Conservation (phyloP, 345 rosid species). For the Eucalyptus sp. region DNA sequence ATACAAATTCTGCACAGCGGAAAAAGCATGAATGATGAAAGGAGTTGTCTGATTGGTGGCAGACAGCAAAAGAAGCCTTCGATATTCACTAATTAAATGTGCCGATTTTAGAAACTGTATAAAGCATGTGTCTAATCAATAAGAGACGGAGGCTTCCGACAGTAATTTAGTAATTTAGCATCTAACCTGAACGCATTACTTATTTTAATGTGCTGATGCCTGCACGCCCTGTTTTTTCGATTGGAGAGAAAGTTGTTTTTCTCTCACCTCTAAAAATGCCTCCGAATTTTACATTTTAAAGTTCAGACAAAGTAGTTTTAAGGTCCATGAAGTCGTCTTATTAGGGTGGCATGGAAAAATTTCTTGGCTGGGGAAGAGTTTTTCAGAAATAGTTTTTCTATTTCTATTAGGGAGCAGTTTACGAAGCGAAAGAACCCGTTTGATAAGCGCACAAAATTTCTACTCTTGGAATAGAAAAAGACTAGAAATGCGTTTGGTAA, state of each 20-base stretch:
- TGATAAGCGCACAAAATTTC: too few relatives aligned
- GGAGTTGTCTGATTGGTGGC: background rate
- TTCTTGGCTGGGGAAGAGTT: too few relatives aligned
- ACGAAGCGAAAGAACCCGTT: too few relatives aligned
- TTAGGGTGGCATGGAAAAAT: too few relatives aligned
- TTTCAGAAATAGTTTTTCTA: too few relatives aligned
- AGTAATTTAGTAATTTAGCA: fast-evolving
- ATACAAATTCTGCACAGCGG: background rate
- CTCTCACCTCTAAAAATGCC: too few relatives aligned
- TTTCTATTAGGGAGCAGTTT: too few relatives aligned
- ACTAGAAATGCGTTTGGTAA: too few relatives aligned
- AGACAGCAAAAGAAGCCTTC: background rate
- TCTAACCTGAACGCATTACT: fast-evolving
- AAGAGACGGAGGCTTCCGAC: fast-evolving
- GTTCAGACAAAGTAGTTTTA: too few relatives aligned
- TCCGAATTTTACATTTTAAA: fast-evolving
- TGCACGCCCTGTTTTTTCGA: fast-evolving
- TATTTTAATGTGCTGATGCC: fast-evolving
- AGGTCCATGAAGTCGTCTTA: background rate
- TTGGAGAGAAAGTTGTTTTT: too few relatives aligned
- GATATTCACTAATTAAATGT: background rate
- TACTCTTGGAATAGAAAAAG: too few relatives aligned
- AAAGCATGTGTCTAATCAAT: too few relatives aligned
- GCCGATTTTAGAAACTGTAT: fast-evolving
- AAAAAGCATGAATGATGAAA: background rate